These are phyloP conservation scores for Leccinum subgranulosum DNA, from an alignment of 768 basidiomycete genomes.

Conservation along the genomic window DNA sequence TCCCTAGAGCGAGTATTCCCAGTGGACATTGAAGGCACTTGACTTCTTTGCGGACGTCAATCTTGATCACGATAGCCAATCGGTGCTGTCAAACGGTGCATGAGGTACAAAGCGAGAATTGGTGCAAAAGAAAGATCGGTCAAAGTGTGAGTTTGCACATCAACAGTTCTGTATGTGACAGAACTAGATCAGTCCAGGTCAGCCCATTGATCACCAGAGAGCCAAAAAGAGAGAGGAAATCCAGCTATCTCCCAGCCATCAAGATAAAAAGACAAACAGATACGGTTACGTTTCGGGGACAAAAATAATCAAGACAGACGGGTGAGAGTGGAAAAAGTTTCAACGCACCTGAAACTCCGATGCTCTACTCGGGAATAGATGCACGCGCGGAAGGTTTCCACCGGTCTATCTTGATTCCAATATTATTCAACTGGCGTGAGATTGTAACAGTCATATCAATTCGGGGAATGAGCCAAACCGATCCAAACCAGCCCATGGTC, in stretches of 20 bases:
- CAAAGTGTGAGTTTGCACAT: background rate
- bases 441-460: background rate
- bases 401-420: background rate
- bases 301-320: background rate
- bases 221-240: background rate
- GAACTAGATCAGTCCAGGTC: background rate
- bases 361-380: background rate
- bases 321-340: background rate
- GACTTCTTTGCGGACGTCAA: background rate
- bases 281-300: background rate
- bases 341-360: background rate
- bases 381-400: background rate
- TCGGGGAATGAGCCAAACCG: slow-evolving; percentile 11
- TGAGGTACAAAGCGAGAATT: background rate
- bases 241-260: background rate
- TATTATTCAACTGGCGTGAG: background rate
- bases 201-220: background rate
- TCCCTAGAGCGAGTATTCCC: no score
- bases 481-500: background rate
- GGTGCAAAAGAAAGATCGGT: background rate
- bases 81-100: background rate
- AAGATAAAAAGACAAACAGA: background rate
- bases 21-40: background rate
- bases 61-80: background rate
- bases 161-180: background rate